Evolutionary conservation across 345 rosid species (phyloP), one percentile per base, ranked within the genome.

Genomic region (Lepidium africanum): DNA sequence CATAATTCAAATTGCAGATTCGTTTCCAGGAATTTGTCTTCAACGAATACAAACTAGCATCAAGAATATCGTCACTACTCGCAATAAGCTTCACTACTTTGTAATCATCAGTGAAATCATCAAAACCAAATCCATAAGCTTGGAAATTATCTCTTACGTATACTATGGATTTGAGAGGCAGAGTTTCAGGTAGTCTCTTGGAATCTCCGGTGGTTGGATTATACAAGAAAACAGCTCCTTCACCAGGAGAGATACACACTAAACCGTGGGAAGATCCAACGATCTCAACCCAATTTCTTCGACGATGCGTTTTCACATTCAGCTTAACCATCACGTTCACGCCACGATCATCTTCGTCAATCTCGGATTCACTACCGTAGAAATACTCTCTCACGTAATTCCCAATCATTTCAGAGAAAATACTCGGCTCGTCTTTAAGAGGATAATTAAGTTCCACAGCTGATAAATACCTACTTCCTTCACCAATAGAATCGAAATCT

Each of bases 231-330:
- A 71, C n/a, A 58, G 51, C 61, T 6, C 48, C 66, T 55, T 66
- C 77, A 3, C 69, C 55, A 0, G 77, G 75, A 33, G 80, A 77
- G 7, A 81, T 77, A 48, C 85, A 83, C 17, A 81, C 62, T 55
- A 83, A 72, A 9, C 85, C 87, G 38, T 81, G 60, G 7, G 78
- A 75, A 63, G 87, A 83, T 35, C 83, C 87, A 9, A 75, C 25
- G 7, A 81, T 79, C 77, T 75, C 74, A 47, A 75, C 74, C 78
- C 74, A 75, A 21, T 64, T 76, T 63, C 58, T 69, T 15, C 30
- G 23, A 9, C 30, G 16, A 11, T 61, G 39, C 1, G 52, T 39
- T 15, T 53, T 63, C 13, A 39, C 50, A 57, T 72, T 69, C 6
- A 69, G 49, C 33, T 72, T 73, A 15, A 74, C 70, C 72, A 72